Base-by-base conservation (phyloP, 2,329 filamentous ascomycete species). In the Sclerotinia borealis region DNA sequence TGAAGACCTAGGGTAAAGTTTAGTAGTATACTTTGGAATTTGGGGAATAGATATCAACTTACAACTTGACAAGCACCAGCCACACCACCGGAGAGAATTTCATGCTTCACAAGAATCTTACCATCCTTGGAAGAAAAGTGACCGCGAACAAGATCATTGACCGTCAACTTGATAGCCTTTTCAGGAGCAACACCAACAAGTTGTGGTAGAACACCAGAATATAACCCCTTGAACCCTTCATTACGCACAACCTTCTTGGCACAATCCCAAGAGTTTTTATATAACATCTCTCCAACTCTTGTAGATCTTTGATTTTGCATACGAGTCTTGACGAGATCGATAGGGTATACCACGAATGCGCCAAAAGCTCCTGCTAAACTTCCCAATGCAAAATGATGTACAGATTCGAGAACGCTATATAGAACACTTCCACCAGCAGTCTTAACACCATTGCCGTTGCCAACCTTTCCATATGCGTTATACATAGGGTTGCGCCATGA, bases 311-410 rank as follows among this genome's bases (percentile, higher is more conserved):
- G 95, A 80, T 99, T 99, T 78, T 99, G 95, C 87, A 99, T 90
- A 66, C 95, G 88, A 1, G 95, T 99, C 85, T 99, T 99, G 76
- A 99, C 95, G 66, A 99, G 80, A 79, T 99, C 95, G 74, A 99
- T 98, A 29, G 95, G 95, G 76, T 99, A 99, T 61, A 99, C 95
- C 92, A 99, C 97, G 76, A 99, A 98, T 15, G 95, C 95, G 75
- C 95, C 95, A 75, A 99, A 99, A 11, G 95, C 95, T 77, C 95
- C 95, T 9, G 95, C 95, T 70, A 96, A 70, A 75, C 90, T 92
- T 65, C 95, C 95, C 8, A 99, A 85, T 3, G 80, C 86, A 75
- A 99, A 99, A 81, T 96, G 93, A 77, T 97, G 96, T 2, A 82
- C 85, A 1, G 93, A 96, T 74, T 93, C 90, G 17, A 91, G 77